Base-by-base conservation (phyloP, 257 asterid genomes). In the Solanum virginianum region DNA sequence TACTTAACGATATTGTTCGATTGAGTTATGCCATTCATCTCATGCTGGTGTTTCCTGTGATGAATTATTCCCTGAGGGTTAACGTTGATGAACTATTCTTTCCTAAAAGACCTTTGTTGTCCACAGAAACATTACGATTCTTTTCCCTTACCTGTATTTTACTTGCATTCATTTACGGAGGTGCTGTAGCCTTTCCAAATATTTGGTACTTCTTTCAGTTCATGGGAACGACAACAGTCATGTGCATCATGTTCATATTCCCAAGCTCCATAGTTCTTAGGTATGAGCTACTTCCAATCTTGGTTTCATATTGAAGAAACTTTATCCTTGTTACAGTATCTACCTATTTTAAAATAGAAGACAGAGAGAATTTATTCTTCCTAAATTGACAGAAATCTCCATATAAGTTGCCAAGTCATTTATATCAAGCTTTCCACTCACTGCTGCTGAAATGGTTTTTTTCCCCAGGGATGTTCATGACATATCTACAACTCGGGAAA, bases 121-220 rank as follows among this genome's bases (percentile, higher is more conserved):
- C 93, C 20, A 87, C 87, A 5, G 95, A 87, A 71, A 89, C 86
- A 3, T 39, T 87, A 32, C 84, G 98, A 87, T 95, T 97, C 84
- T 70, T 90, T 32, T 84, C 90, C 9, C 89, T 97, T 45, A 97
- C 99, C 6, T 80, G 89, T 71, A 43, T 87, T 54, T 85, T 95
- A 56, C 92, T 97, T 56, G 89, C 89, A 18, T 89, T 93, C 83
- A 90, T 93, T 43, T 97, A 95, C 18, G 22, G 87, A 65, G 92
- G 95, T 22, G 96, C 99, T 47, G 91, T 94, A 59, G 97, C 95
- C 80, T 83, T 95, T 79, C 99, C 99, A 2, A 91, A 94, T 54
- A 92, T 95, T 85, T 95, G 99, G 99, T 94, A 94, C 92, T 94
- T 95, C 94, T 95, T 95, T 90, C 99, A 94, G 91, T 93, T 94